These are phyloP conservation scores for Polychaeton citri DNA, from an alignment of 2,329 filamentous ascomycete species.

Conservation along the genomic window DNA sequence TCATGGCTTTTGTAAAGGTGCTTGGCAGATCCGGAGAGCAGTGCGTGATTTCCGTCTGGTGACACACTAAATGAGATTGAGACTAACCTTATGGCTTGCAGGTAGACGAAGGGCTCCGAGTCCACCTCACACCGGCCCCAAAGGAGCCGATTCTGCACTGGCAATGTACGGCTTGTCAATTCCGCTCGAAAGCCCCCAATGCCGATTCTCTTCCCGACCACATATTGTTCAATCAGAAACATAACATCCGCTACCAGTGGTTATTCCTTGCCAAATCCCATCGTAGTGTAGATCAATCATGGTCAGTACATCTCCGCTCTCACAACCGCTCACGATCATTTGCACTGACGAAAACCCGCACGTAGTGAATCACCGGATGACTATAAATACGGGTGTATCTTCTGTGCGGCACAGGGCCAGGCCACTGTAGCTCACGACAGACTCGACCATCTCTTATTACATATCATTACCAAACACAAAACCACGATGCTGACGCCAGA, in stretches of 20 bases:
- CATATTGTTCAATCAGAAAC: slow-evolving; percentile 3
- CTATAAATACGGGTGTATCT: slow-evolving; percentile 8
- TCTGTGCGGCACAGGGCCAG: slow-evolving; percentile 6
- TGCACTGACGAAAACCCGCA: too few species aligned
- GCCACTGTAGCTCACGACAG: not conserved
- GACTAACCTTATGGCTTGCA: too few species aligned
- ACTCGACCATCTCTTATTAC: not conserved
- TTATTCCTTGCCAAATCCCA: slow-evolving; percentile 9
- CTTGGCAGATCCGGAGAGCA: slow-evolving; percentile 3
- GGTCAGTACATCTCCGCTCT: too few species aligned
- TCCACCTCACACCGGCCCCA: not conserved
- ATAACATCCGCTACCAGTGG: slow-evolving; percentile 8
- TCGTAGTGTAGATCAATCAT: not conserved
- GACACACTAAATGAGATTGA: too few species aligned
- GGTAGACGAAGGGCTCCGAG: slow-evolving; percentile 5
- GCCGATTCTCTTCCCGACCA: slow-evolving; percentile 1
- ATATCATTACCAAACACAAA: not conserved
- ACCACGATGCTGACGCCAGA: not conserved
- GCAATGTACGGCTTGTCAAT: slow-evolving; percentile 6
- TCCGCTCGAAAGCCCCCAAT: slow-evolving; percentile 2
- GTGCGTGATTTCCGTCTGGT: too few species aligned
- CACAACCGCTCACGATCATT: too few species aligned
- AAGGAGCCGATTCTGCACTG: slow-evolving; percentile 2
- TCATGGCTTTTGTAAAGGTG: slow-evolving; percentile 8
- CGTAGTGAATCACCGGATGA: not conserved